Conservation (phyloP, 441 rosid species). For the Jatropha podagrica region DNA sequence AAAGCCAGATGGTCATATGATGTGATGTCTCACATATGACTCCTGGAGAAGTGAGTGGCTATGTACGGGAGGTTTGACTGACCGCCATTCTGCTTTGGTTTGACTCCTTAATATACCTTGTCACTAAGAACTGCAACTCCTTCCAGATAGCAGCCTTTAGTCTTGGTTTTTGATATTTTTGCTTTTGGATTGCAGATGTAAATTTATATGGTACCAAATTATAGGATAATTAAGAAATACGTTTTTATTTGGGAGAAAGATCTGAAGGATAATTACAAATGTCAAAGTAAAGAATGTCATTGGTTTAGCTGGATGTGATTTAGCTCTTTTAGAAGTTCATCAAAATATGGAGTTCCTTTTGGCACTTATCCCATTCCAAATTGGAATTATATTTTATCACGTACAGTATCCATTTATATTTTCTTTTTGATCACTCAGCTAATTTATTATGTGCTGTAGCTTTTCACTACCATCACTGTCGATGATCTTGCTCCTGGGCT, state of each 20-base stretch:
- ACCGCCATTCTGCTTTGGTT: no score
- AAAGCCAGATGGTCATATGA: neutral
- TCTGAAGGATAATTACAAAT: neutral
- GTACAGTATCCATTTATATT: neutral
- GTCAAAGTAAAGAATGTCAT: neutral
- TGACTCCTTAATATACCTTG: no score
- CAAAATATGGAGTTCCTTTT: neutral
- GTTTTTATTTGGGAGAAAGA: neutral
- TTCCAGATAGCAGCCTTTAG: neutral
- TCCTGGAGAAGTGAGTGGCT: no score
- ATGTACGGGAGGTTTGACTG: no score
- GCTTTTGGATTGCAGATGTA: conserved; percentile 1
- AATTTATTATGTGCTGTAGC: conserved; percentile 37
- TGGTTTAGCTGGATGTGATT: neutral
- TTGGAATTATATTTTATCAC: neutral
- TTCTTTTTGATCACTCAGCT: neutral
- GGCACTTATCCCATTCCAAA: neutral
- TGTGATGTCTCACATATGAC: no score
- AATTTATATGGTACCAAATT: neutral
- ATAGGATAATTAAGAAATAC: neutral
- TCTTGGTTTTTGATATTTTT: neutral
- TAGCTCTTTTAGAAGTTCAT: neutral
- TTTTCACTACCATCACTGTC: conserved; percentile 72
- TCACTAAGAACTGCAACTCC: no score
- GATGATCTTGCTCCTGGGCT: conserved; percentile 91